phyloP scores from a whole-genome alignment of 768 basidiomycete species.

The Hericium coralloides region DNA sequence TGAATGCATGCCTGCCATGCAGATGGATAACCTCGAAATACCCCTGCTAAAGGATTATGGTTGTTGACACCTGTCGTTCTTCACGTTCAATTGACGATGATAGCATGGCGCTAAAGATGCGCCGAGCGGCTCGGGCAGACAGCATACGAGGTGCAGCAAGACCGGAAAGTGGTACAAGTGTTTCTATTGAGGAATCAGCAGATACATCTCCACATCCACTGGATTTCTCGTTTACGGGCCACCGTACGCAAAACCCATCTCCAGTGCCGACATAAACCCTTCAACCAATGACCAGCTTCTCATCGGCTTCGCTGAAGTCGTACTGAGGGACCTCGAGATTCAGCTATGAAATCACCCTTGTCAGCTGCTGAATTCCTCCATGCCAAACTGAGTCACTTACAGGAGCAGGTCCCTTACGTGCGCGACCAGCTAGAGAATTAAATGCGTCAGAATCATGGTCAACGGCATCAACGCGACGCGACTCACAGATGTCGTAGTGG shows the following conservation, averaged over 20 bases:
- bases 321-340: slow-evolving; percentile 92
- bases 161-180: neutral
- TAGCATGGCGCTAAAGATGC: no score
- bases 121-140: no score
- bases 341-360: slow-evolving; percentile 37
- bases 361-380: neutral
- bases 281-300: slow-evolving; percentile 82
- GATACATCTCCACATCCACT: neutral
- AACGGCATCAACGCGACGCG: slow-evolving; percentile 1
- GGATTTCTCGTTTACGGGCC: neutral
- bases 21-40: no score
- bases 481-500: slow-evolving; percentile 91
- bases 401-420: slow-evolving; percentile 94
- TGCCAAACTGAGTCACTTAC: slow-evolving; percentile 35
- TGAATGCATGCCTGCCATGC: no score
- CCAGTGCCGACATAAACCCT: neutral
- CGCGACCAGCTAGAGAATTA: slow-evolving; percentile 66
- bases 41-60: no score
- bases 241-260: neutral
- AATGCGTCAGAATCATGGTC: slow-evolving; percentile 4
- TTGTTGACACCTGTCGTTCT: no score
- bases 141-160: neutral
- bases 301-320: slow-evolving; percentile 80
- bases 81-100: no score
- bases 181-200: neutral